These are phyloP conservation scores for Coemansia sp. DNA, from an alignment of 192 early-diverging fungal genomes.

Conservation along the genomic window DNA sequence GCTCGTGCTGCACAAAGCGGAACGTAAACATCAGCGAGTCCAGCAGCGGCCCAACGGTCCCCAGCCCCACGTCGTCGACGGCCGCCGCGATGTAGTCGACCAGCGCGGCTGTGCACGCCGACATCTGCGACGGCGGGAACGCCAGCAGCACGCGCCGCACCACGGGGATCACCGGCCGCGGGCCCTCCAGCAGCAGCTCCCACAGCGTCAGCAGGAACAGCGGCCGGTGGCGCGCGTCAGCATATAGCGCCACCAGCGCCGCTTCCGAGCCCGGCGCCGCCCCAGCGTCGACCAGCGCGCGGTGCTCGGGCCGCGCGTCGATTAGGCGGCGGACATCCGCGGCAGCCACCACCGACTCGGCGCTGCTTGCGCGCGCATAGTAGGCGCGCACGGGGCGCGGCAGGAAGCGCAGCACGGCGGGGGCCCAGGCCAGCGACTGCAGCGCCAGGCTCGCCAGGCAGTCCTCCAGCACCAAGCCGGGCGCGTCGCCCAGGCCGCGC, in stretches of 20 bases:
- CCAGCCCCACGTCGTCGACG: slow-evolving; percentile 3
- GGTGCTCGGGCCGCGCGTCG: slow-evolving; percentile 32
- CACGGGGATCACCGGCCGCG: slow-evolving; percentile 35
- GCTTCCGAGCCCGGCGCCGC: slow-evolving; percentile 28
- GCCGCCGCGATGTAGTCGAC: slow-evolving; percentile 65
- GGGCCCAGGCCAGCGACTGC: slow-evolving; percentile 46
- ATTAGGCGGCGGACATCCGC: slow-evolving; percentile 36
- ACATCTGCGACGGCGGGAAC: slow-evolving; percentile 74
- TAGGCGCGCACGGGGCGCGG: slow-evolving; percentile 44
- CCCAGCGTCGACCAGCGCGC: slow-evolving; percentile 21
- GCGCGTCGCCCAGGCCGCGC: slow-evolving; percentile 53
- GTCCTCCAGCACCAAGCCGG: slow-evolving; percentile 42
- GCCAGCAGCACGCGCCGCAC: slow-evolving; percentile 69
- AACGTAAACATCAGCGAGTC: slow-evolving; percentile 75
- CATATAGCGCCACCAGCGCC: slow-evolving; percentile 61
- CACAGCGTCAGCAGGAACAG: slow-evolving; percentile 72
- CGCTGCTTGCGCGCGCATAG: slow-evolving; percentile 26
- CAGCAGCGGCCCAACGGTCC: slow-evolving; percentile 43
- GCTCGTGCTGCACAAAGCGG: slow-evolving; percentile 70
- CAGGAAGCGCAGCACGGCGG: slow-evolving; percentile 46
- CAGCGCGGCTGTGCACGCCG: slow-evolving; percentile 68
- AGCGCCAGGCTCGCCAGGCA: slow-evolving; percentile 50
- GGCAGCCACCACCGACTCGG: slow-evolving; percentile 16
- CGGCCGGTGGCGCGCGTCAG: slow-evolving; percentile 63
- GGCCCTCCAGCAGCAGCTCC: slow-evolving; percentile 47